Conservation (phyloP, 306 rosid genomes). For the Fragaria vesca region DNA sequence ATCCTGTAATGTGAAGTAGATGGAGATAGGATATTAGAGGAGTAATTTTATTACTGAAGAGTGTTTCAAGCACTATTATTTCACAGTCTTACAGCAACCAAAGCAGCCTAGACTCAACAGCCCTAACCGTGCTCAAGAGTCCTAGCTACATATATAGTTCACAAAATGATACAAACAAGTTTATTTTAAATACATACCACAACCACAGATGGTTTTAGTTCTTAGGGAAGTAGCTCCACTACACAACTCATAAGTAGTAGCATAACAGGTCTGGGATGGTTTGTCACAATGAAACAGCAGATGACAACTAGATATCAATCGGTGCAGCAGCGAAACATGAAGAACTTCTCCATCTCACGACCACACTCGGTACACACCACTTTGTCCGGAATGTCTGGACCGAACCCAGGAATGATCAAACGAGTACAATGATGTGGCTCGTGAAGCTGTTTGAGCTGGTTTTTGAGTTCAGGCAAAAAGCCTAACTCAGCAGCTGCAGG, state of each 20-base stretch:
- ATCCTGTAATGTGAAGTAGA: too few species aligned
- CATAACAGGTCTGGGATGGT: not conserved
- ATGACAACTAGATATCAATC: slow-evolving; percentile 20
- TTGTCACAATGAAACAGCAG: not conserved
- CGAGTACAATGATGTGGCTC: slow-evolving; percentile 74
- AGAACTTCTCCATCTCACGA: slow-evolving; percentile 81
- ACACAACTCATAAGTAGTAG: slow-evolving; percentile 1
- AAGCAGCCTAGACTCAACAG: slow-evolving; percentile 2
- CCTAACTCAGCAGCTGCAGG: slow-evolving; percentile 25
- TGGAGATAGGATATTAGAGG: not conserved
- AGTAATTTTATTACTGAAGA: not conserved
- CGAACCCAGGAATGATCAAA: slow-evolving; percentile 65
- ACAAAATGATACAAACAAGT: slow-evolving; percentile 9
- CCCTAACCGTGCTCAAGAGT: not conserved
- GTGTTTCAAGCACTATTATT: slow-evolving; percentile 6
- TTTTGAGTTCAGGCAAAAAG: slow-evolving; percentile 38
- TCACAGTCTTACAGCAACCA: not conserved
- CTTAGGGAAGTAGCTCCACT: not conserved
- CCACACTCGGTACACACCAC: slow-evolving; percentile 86
- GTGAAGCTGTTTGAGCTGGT: slow-evolving; percentile 34
- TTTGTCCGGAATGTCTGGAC: slow-evolving; percentile 59
- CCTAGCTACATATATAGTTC: not conserved
- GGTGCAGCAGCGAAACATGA: slow-evolving; percentile 86
- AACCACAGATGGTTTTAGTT: not conserved
- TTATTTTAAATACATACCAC: not conserved